These are phyloP conservation scores for Phylloporus scabripes DNA, from an alignment of 768 basidiomycete species.

Conservation along the genomic window DNA sequence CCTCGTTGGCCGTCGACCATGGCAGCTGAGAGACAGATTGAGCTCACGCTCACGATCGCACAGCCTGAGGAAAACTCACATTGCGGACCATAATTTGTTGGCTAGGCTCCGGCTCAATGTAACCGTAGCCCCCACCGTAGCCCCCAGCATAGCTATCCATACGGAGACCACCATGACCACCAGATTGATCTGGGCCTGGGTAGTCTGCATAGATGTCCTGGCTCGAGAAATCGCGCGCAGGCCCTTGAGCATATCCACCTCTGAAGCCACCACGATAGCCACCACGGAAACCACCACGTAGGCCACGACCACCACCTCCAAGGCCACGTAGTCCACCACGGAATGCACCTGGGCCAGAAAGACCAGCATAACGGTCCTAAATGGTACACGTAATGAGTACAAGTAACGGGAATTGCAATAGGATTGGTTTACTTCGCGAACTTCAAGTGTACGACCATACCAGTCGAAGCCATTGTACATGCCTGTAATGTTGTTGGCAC, in stretches of 20 bases:
- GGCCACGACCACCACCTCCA: slow-evolving; percentile 39
- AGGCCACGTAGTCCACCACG: slow-evolving; percentile 55
- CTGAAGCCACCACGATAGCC: slow-evolving; percentile 53
- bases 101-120: slow-evolving; percentile 72
- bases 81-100: slow-evolving; percentile 99
- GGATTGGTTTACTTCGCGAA: slow-evolving; percentile 67
- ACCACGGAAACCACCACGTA: slow-evolving; percentile 25
- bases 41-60: not conserved
- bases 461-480: slow-evolving; percentile 99
- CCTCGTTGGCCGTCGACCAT: slow-evolving; percentile 99
- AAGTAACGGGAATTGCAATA: not conserved
- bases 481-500: slow-evolving; percentile 37
- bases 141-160: slow-evolving; percentile 37
- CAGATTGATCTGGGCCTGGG: slow-evolving; percentile 74
- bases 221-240: slow-evolving; percentile 71
- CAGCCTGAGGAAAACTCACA: slow-evolving; percentile 48
- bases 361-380: slow-evolving; percentile 85
- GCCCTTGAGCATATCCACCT: slow-evolving; percentile 48
- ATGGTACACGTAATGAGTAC: not conserved
- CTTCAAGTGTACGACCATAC: slow-evolving; percentile 94
- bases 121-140: slow-evolving; percentile 35
- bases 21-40: slow-evolving; percentile 57
- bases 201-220: slow-evolving; percentile 92
- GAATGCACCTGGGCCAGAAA: slow-evolving; percentile 58
- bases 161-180: slow-evolving; percentile 31